A percentile compares a stretch with the other conserved stretches of the same genome.
Conservation (phyloP, 257 asterid genomes). For the Linaria vulgaris region DNA sequence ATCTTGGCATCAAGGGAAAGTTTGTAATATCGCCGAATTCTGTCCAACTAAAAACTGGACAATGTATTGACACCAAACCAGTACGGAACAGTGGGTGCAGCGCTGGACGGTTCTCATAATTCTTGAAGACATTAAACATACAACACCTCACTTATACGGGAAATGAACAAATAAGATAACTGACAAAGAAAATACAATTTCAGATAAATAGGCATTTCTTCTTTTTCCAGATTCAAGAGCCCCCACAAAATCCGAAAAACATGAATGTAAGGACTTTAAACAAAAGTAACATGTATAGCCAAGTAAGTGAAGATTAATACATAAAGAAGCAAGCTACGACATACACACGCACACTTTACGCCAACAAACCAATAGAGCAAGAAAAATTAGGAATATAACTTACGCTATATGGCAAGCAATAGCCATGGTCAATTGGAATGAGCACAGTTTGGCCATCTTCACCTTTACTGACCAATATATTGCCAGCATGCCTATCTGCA, state of each 20-base stretch:
- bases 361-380: not conserved
- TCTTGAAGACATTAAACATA: not conserved
- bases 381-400: slow-evolving; percentile 13
- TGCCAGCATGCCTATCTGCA: slow-evolving; percentile 52
- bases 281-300: not conserved
- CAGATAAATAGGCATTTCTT: too few relatives aligned
- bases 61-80: not conserved
- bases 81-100: not conserved
- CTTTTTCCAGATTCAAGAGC: slow-evolving; percentile 5
- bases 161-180: not conserved
- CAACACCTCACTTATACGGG: not conserved
- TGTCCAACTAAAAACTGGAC: not conserved
- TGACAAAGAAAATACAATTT: not conserved
- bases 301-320: not conserved
- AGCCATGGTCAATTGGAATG: slow-evolving; percentile 40
- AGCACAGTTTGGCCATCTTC: slow-evolving; percentile 35
- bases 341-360: not conserved
- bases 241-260: slow-evolving; percentile 7
- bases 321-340: not conserved
- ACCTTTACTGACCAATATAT: slow-evolving; percentile 36
- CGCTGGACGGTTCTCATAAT: not conserved
- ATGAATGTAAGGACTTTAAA: not conserved
- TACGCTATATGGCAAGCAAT: slow-evolving; percentile 37
- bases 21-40: not conserved
- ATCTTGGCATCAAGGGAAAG: too few relatives aligned